A percentile compares a stretch with the other conserved stretches of the same genome.
Evolutionary conservation across 192 early-diverging fungal species (phyloP).

Genomic region (Backusella tarrabulga): DNA sequence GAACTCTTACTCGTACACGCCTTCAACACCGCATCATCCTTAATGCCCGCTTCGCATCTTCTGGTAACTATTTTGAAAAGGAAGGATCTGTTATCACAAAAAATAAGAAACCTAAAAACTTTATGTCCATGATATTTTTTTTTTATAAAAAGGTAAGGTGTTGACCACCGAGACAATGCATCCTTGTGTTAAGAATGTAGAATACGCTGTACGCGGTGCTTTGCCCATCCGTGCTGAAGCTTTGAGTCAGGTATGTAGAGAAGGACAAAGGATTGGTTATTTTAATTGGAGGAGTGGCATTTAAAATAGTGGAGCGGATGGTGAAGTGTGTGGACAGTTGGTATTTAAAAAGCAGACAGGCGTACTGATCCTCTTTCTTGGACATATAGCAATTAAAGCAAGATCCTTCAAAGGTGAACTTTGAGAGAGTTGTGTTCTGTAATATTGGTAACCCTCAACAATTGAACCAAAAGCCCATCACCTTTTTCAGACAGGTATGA

Average conservation of each 20-base stretch:
- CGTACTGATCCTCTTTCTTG: background rate
- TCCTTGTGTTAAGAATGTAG: constrained; percentile 66
- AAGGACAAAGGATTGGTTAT: background rate
- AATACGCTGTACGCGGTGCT: constrained; percentile 96
- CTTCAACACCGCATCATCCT: background rate
- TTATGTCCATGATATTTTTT: background rate
- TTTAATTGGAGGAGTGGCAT: background rate
- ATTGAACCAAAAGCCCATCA: constrained; percentile 86
- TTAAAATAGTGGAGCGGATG: background rate
- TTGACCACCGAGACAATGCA: constrained; percentile 73
- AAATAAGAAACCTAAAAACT: background rate
- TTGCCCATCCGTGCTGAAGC: constrained; percentile 92
- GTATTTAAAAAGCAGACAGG: background rate
- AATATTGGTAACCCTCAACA: constrained; percentile 97
- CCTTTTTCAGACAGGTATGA: constrained; percentile 91
- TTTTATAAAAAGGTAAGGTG: constrained; percentile 50
- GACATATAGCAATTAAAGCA: constrained; percentile 39
- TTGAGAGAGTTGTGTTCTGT: constrained; percentile 69
- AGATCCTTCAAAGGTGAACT: constrained; percentile 54
- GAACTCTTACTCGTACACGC: constrained; percentile 5
- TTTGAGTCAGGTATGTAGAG: constrained; percentile 51
- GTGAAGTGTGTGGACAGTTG: background rate
- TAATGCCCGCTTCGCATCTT: background rate
- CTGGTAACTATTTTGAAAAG: background rate
- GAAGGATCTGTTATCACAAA: background rate